Evolutionary conservation across 164 flowering plant genomes (phyloP).

Genomic region (Umbilicus rupestris): DNA sequence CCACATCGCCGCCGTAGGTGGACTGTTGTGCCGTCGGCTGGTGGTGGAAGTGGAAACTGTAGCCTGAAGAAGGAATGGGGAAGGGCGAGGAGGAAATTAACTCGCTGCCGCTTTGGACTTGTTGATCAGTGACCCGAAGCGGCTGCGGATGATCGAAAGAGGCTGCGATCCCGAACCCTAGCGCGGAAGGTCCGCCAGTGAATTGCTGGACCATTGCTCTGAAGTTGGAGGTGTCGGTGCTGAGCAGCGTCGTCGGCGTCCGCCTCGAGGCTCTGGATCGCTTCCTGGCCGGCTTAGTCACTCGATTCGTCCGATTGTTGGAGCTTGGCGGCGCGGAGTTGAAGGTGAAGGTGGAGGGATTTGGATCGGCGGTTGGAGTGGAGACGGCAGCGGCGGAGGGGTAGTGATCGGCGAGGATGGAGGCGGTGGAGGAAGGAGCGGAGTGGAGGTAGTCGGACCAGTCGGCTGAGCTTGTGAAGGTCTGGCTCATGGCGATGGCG

Average conservation of each 20-base stretch:
- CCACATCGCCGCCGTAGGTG: neutral
- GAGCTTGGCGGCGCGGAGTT: neutral
- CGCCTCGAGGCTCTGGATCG: constrained; percentile 59
- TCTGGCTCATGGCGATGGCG: neutral
- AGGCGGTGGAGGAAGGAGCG: neutral
- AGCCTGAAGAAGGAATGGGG: neutral
- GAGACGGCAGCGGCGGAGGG: too few relatives aligned
- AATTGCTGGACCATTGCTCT: constrained; percentile 91
- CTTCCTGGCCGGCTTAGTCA: constrained; percentile 36
- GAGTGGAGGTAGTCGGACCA: neutral
- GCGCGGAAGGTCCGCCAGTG: constrained; percentile 49
- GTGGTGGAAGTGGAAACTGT: too few relatives aligned
- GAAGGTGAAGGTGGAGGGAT: neutral
- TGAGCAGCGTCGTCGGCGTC: constrained; percentile 65
- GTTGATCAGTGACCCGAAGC: neutral
- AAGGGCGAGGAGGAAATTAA: neutral
- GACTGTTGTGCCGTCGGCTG: neutral
- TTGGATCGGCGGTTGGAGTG: neutral
- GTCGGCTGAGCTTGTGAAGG: neutral
- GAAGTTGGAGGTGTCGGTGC: constrained; percentile 67
- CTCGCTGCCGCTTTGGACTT: neutral
- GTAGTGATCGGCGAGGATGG: neutral
- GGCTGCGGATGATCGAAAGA: neutral
- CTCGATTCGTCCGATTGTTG: constrained; percentile 16
- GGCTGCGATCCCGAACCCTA: neutral